These are phyloP conservation scores for Suillus paluster DNA, from an alignment of 768 basidiomycete species.

Conservation along the genomic window DNA sequence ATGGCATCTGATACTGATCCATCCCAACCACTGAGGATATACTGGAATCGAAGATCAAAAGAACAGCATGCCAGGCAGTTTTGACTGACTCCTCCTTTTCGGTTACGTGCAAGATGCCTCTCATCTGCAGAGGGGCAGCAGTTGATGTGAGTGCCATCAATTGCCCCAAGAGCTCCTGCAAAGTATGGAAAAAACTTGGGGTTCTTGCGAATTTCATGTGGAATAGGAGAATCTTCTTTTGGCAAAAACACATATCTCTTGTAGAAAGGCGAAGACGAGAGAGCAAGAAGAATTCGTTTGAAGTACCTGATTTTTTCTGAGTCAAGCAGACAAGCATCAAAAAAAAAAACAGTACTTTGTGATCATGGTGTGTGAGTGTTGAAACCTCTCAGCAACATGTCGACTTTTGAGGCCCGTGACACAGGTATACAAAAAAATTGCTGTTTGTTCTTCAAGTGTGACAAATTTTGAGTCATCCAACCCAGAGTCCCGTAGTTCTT, in stretches of 20 bases:
- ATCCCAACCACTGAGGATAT: constrained; percentile 45
- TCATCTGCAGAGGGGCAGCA: constrained; percentile 18
- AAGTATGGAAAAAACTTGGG: constrained; percentile 33
- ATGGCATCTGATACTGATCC: constrained; percentile 40
- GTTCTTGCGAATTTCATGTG: constrained; percentile 20
- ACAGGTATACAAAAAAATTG: constrained; percentile 40
- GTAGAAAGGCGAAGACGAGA: constrained; percentile 33
- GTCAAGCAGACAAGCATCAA: no score
- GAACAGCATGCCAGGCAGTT: constrained; percentile 31
- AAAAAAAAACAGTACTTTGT: constrained; percentile 6
- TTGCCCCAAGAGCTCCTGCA: constrained; percentile 24
- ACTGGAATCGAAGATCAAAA: constrained; percentile 35
- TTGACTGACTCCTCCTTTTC: constrained; percentile 33
- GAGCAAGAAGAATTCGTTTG: constrained; percentile 24
- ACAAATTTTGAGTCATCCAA: constrained; percentile 28
- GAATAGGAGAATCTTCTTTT: constrained; percentile 12
- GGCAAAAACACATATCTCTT: constrained; percentile 22
- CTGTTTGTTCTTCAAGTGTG: constrained; percentile 39
- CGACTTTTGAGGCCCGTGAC: constrained; percentile 26
- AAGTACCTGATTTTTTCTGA: constrained; percentile 30
- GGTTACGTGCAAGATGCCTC: constrained; percentile 15
- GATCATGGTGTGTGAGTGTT: constrained; percentile 20
- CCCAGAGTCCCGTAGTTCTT: constrained; percentile 25
- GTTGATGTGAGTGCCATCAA: constrained; percentile 33
- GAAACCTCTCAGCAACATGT: constrained; percentile 15